Evolutionary conservation across 1,284 basidiomycete genomes (phyloP), one percentile per base, ranked within the genome.

Genomic region (Tylopilus orsonianus): DNA sequence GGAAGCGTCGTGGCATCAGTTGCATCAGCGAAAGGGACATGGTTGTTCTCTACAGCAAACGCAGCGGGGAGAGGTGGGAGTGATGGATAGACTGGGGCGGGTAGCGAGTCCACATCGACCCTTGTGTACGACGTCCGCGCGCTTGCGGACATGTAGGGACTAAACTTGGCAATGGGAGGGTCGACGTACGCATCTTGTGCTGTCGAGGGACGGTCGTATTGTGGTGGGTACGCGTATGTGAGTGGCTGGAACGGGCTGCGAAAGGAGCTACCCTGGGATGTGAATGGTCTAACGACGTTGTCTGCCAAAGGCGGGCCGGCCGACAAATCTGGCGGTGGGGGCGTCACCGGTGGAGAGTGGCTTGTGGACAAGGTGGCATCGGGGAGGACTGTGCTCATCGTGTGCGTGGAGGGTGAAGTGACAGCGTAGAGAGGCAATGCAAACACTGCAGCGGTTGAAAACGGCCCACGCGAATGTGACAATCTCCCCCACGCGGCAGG

Each of bases 61-160:
- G 35, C 43, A 20, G 47, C 34, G 6, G 49, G 53, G 27, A 55
- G 23, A n/a, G 50, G 55, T 7, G 61, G 59, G 2, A 61, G 30
- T 6, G 56, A 54, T 1, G 62, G 62, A 35, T 68, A 65, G 4
- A 47, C 48, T 0, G 56, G 54, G 0, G 38, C n/a, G 2, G 59
- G 38, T 2, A 50, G 1, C 4, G 59, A 60, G 16, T 65, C 62
- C 0, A 67, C 50, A 26, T 65, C 66, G 23, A 65, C 62, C 10
- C 59, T 56, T 0, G 62, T 65, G 22, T 64, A 68, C 5, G 64
- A 68, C 3, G 66, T 65, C 0, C 66, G 61, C 0, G 62, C 66
- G 20, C 66, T 68, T 19, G 66, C 58, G 8, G 66, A 62, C 7
- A 46, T 26, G 38, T 68, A 68, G 13, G 61, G 62, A 8, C 55